Percentiles rank a stretch among this genome's conserved stretches.
Conservation (phyloP, 2,329 filamentous ascomycete genomes). For the Fusarium siculi region DNA sequence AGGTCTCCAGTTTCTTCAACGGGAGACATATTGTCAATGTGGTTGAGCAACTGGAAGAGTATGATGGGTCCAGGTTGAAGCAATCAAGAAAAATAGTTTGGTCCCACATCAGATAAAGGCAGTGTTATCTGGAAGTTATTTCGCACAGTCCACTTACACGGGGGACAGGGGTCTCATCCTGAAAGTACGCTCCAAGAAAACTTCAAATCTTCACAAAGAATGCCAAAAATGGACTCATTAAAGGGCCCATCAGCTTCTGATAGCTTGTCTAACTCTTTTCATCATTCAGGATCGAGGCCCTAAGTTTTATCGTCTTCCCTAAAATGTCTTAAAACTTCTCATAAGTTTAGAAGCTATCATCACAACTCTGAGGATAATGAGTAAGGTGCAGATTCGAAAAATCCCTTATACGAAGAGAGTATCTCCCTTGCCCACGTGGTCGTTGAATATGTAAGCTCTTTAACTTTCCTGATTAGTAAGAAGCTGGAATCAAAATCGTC, state of each 20-base stretch:
- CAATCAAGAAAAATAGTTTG: conserved; percentile 37
- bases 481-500: too few relatives aligned
- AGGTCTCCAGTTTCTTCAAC: conserved; percentile 55
- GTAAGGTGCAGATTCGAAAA: too few relatives aligned
- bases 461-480: too few relatives aligned
- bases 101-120: conserved; percentile 27
- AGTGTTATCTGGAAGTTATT: conserved; percentile 8
- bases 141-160: conserved; percentile 22
- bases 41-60: neutral
- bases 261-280: neutral
- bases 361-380: too few relatives aligned
- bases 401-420: too few relatives aligned
- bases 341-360: neutral
- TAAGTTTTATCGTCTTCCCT: neutral
- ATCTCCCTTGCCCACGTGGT: too few relatives aligned
- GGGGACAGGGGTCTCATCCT: neutral
- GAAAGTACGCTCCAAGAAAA: neutral
- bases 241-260: neutral
- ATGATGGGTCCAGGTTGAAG: conserved; percentile 1
- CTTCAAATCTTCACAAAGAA: neutral
- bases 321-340: neutral
- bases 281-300: fast-evolving
- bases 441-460: too few relatives aligned
- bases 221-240: neutral
- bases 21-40: conserved; percentile 44